These are phyloP conservation scores for Orbilia blumenaviensis DNA, from an alignment of 2,329 filamentous ascomycete genomes.

Conservation along the genomic window DNA sequence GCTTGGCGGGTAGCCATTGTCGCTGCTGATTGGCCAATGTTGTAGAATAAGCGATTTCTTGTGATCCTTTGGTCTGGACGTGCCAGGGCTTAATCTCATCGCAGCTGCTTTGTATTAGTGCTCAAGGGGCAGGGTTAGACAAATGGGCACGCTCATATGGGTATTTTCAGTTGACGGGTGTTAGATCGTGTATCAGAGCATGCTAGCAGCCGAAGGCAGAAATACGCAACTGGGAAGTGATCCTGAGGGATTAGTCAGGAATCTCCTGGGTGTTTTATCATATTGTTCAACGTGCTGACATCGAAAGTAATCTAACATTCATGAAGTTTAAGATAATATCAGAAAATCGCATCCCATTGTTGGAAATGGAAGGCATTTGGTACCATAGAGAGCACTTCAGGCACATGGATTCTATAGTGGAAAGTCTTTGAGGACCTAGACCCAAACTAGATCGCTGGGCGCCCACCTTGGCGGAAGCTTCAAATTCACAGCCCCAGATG, in stretches of 20 bases:
- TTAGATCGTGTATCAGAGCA: not conserved
- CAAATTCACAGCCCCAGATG: constrained; percentile 1
- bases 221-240: constrained; percentile 2
- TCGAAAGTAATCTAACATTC: too few relatives aligned
- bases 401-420: too few relatives aligned
- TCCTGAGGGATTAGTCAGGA: not conserved
- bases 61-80: constrained; percentile 8
- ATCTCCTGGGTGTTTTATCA: too few relatives aligned
- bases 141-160: constrained; percentile 10
- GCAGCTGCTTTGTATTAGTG: constrained; percentile 19
- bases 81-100: not conserved
- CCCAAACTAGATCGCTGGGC: constrained; percentile 8
- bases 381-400: not conserved
- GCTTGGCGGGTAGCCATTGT: constrained; percentile 13
- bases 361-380: not conserved
- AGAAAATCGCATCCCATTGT: too few relatives aligned
- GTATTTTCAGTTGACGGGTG: constrained; percentile 1
- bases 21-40: constrained; percentile 10
- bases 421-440: not conserved
- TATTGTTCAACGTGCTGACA: too few relatives aligned
- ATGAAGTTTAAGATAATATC: too few relatives aligned
- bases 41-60: constrained; percentile 29
- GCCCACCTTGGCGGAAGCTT: constrained; percentile 18
- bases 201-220: not conserved
- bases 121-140: not conserved